phyloP scores from a whole-genome alignment of 805 yeast species.

The Candida sonorensis region DNA sequence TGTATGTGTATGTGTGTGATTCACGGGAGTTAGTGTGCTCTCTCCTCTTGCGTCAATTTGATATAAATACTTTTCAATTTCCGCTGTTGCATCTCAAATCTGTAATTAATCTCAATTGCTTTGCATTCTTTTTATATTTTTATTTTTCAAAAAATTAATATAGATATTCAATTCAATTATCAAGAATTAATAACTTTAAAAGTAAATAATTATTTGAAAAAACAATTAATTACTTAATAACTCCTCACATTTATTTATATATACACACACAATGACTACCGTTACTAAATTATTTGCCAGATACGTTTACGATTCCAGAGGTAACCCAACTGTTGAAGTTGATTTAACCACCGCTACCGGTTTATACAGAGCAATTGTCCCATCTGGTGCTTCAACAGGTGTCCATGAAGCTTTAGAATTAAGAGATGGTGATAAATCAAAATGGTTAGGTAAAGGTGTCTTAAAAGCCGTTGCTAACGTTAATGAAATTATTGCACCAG shows the following conservation, averaged over 20 bases:
- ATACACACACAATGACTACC: constrained; percentile 35
- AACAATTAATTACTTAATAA: too few relatives aligned
- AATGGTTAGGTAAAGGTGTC: constrained; percentile 99
- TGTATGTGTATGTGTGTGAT: too few relatives aligned
- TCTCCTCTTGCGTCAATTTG: too few relatives aligned
- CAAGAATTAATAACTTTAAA: too few relatives aligned
- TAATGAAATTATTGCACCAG: constrained; percentile 92
- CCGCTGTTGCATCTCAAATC: too few relatives aligned
- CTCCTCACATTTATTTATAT: too few relatives aligned
- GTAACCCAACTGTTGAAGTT: constrained; percentile 99
- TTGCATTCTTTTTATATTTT: too few relatives aligned
- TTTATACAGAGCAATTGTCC: constrained; percentile 93
- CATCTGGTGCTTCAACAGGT: constrained; percentile 99
- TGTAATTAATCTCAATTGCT: too few relatives aligned
- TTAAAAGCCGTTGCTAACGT: constrained; percentile 94
- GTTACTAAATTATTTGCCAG: constrained; percentile 86
- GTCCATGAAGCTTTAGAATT: constrained; percentile 96
- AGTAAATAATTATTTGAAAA: too few relatives aligned
- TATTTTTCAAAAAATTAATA: too few relatives aligned
- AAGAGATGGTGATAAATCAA: constrained; percentile 96
- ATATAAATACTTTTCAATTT: constrained; percentile 1
- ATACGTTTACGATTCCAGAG: constrained; percentile 98
- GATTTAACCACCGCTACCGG: constrained; percentile 92
- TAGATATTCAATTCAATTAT: too few relatives aligned
- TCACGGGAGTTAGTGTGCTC: too few relatives aligned